These are phyloP conservation scores for Coemansia sp. DNA, from an alignment of 192 early-diverging fungal species.

Conservation along the genomic window DNA sequence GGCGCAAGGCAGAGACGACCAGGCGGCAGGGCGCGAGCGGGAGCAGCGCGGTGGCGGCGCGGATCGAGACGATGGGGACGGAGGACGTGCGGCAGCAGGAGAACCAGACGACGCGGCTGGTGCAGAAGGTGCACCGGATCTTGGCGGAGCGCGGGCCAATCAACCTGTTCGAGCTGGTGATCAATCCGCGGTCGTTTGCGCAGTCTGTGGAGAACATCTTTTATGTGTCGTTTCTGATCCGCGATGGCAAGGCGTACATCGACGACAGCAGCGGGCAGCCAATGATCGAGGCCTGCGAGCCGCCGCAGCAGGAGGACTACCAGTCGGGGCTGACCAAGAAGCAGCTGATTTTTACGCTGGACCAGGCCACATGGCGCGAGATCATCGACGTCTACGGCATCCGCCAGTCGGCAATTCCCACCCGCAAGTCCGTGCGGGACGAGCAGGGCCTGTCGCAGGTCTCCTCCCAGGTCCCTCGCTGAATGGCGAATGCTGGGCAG, in stretches of 20 bases:
- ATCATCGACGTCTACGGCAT: conserved; percentile 69
- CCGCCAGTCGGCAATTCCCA: conserved; percentile 59
- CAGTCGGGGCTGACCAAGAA: conserved; percentile 64
- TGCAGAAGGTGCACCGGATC: conserved; percentile 64
- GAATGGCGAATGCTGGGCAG: neutral
- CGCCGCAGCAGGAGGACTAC: conserved; percentile 71
- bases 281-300: conserved; percentile 61
- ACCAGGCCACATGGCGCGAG: conserved; percentile 65
- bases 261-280: conserved; percentile 70
- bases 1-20: conserved; percentile 7
- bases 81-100: conserved; percentile 73
- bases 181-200: conserved; percentile 86
- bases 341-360: conserved; percentile 76
- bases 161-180: conserved; percentile 81
- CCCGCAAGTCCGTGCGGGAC: conserved; percentile 12
- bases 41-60: conserved; percentile 14
- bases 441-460: conserved; percentile 33
- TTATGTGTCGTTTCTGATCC: conserved; percentile 92
- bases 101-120: conserved; percentile 84
- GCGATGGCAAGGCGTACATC: conserved; percentile 77
- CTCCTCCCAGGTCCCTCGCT: conserved; percentile 24
- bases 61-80: conserved; percentile 59
- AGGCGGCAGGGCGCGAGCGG: neutral
- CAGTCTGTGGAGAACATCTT: conserved; percentile 98
- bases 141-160: conserved; percentile 58